Evolutionary conservation across 805 yeast genomes (phyloP).

Genomic region (Wickerhamomyces strasburgensis): DNA sequence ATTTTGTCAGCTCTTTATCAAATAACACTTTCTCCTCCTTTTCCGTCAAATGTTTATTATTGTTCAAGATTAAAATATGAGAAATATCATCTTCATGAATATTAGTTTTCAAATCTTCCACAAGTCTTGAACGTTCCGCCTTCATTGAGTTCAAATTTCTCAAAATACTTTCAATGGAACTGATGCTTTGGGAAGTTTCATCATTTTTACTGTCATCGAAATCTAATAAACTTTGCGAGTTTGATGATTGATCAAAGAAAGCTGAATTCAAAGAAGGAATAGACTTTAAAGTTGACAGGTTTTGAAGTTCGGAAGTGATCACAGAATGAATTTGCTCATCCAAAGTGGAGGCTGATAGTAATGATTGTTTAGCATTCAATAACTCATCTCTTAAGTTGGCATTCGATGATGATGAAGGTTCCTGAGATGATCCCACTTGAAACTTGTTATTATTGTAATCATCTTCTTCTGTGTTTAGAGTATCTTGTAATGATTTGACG

Average conservation of each 20-base stretch:
- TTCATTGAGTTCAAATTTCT: conserved; percentile 59
- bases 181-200: conserved; percentile 34
- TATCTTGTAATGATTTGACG: conserved; percentile 33
- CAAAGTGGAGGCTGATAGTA: conserved; percentile 55
- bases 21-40: conserved; percentile 58
- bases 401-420: conserved; percentile 32
- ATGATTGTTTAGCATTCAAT: conserved; percentile 50
- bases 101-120: conserved; percentile 60
- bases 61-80: conserved; percentile 62
- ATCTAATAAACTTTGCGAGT: conserved; percentile 56
- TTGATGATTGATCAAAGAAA: conserved; percentile 14
- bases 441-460: conserved; percentile 30
- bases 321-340: conserved; percentile 50
- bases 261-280: conserved; percentile 29
- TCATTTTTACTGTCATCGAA: conserved; percentile 47
- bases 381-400: conserved; percentile 49
- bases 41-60: conserved; percentile 39
- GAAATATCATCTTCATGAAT: conserved; percentile 85
- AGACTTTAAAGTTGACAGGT: conserved; percentile 41
- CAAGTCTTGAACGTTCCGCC: conserved; percentile 55
- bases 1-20: conserved; percentile 70
- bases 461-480: conserved; percentile 30
- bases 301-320: conserved; percentile 37
- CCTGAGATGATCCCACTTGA: conserved; percentile 32
- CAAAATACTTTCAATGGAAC: conserved; percentile 49